Percentiles rank a stretch among this genome's conserved stretches.
phyloP scores from a whole-genome alignment of 352 stramenopile species.

The Pythium monospermum region DNA sequence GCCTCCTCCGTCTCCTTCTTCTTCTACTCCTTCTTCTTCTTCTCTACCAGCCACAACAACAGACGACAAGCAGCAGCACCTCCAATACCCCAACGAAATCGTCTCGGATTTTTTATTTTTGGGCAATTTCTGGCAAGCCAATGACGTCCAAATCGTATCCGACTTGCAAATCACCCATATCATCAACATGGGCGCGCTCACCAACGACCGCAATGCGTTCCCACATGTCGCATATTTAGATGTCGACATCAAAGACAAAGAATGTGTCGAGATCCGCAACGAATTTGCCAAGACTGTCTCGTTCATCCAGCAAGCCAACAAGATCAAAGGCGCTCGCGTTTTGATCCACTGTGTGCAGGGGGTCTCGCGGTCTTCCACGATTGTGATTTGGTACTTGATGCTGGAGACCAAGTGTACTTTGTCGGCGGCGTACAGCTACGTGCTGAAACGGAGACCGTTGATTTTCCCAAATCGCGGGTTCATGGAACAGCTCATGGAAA shows the following conservation, averaged over 20 bases:
- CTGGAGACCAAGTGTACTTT: constrained; percentile 62
- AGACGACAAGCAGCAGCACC: constrained; percentile 2
- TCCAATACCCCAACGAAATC: constrained; percentile 77
- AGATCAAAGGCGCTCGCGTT: constrained; percentile 32
- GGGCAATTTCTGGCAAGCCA: constrained; percentile 81
- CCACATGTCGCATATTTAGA: constrained; percentile 57
- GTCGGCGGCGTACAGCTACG: constrained; percentile 73
- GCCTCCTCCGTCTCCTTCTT: constrained; percentile 18
- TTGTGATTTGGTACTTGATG: constrained; percentile 83
- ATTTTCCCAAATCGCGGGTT: constrained; percentile 81
- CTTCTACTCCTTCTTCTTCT: constrained; percentile 1
- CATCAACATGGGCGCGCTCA: constrained; percentile 68
- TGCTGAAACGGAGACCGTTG: constrained; percentile 65
- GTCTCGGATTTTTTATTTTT: constrained; percentile 64
- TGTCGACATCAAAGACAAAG: constrained; percentile 53
- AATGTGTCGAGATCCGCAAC: constrained; percentile 49
- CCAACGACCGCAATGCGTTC: constrained; percentile 49
- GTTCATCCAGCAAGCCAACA: constrained; percentile 49
- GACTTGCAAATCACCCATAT: constrained; percentile 66
- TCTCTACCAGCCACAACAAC: neutral
- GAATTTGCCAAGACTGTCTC: constrained; percentile 42
- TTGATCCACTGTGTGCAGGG: constrained; percentile 83
- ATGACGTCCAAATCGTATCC: constrained; percentile 42
- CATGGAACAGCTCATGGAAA: constrained; percentile 70
- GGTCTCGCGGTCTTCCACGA: constrained; percentile 68